phyloP scores from a whole-genome alignment of 352 stramenopile genomes.

The Blastocystis sp. region DNA sequence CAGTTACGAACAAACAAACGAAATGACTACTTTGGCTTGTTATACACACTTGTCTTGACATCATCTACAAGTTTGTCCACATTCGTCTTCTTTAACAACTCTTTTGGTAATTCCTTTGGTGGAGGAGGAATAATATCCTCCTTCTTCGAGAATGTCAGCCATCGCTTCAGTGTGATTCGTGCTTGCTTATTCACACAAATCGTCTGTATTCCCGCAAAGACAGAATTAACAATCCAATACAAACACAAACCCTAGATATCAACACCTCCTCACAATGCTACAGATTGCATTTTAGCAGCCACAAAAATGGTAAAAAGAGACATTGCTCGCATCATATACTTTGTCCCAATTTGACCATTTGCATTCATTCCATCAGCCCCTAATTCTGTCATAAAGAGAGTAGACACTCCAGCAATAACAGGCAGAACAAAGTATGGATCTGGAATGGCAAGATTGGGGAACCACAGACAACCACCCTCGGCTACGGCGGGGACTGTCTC shows the following conservation, averaged over 20 bases:
- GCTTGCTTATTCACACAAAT: neutral
- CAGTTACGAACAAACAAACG: neutral
- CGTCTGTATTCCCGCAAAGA: conserved; percentile 15
- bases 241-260: conserved; percentile 28
- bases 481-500: conserved; percentile 35
- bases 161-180: neutral
- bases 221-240: conserved; percentile 42
- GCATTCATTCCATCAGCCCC: conserved; percentile 53
- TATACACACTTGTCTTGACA: conserved; percentile 19
- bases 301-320: conserved; percentile 47
- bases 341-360: conserved; percentile 49
- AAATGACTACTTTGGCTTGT: neutral
- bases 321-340: conserved; percentile 60
- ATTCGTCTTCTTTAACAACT: neutral
- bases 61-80: conserved; percentile 25
- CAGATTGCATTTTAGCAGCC: conserved; percentile 25
- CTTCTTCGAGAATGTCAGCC: neutral
- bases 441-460: conserved; percentile 37
- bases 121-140: neutral
- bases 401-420: conserved; percentile 24
- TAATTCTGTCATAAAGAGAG: conserved; percentile 59
- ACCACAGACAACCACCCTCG: conserved; percentile 35
- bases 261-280: neutral
- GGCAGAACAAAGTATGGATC: conserved; percentile 34
- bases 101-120: neutral